Conservation (phyloP, 1,284 basidiomycete species). For the Cystobasidium slooffiae region DNA sequence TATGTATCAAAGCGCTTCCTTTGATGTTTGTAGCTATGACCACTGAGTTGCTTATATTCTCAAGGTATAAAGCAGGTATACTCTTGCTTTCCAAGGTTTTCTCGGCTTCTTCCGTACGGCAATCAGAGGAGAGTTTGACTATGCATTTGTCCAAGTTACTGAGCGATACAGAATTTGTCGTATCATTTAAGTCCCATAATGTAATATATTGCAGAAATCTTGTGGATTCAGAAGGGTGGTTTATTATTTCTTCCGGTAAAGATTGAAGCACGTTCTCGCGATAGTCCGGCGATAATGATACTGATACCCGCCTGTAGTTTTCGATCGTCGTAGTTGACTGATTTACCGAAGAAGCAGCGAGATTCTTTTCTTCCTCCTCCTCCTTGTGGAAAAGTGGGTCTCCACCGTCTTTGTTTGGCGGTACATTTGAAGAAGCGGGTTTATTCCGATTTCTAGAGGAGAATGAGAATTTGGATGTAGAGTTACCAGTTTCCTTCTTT, state of each 20-base stretch:
- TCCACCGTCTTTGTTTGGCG: not conserved
- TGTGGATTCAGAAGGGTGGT: not conserved
- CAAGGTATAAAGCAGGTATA: constrained; percentile 25
- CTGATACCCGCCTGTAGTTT: not conserved
- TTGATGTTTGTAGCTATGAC: constrained; percentile 23
- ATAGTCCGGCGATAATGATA: not conserved
- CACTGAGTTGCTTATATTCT: constrained; percentile 8
- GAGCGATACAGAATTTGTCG: not conserved
- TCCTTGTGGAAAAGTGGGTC: not conserved
- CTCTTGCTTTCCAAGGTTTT: not conserved
- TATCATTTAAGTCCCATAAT: no score
- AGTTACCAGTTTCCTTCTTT: not conserved
- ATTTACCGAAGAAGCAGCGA: not conserved
- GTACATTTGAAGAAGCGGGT: not conserved
- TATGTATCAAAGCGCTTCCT: constrained; percentile 33
- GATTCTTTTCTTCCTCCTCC: no score
- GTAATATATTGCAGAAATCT: not conserved
- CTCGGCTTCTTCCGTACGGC: not conserved
- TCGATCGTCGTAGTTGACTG: not conserved
- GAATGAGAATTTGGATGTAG: constrained; percentile 1
- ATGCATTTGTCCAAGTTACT: not conserved
- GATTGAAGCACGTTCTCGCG: not conserved
- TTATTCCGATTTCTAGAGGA: not conserved
- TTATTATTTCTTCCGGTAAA: not conserved
- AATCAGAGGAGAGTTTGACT: constrained; percentile 1